Base-by-base conservation (phyloP, 179 eudicot species). In the Spergularia azorica region DNA sequence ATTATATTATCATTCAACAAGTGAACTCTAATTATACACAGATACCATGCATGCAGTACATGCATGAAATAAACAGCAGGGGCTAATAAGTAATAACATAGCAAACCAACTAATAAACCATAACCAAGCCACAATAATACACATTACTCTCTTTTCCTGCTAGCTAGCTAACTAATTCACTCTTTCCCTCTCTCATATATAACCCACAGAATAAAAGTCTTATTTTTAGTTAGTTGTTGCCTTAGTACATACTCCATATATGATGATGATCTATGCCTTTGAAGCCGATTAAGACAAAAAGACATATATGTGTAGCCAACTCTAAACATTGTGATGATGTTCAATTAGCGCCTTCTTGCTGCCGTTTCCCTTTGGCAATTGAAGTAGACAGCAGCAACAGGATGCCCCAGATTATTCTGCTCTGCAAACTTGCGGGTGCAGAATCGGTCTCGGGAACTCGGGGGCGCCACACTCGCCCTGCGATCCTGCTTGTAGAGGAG, bases 361-460 rank as follows among this genome's bases (percentile, higher is more conserved):
- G 98, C 98, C 13, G 98, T 93, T 72, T 93, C 97, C 13, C 98
- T 82, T 77, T 94, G 98, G 2, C 86, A 87, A 64, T 92, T 94
- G 86, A 90, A 94, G 84, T 84, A 94, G 79, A 84, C 83, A 41
- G 92, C 93, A 64, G 97, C 93, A 46, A 94, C 98, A 39, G 98
- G 98, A 0, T 79, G 84, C 62, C 90, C 95, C 3, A 94, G 90
- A 15, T 86, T 86, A 66, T 94, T 89, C 21, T 85, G 80, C 7
- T 78, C 84, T 0, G 95, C 92, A 11, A 94, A 94, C 39, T 68
- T 76, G 14, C 98, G 84, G 2, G 91, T 86, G 82, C 71, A 81
- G 93, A 94, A 94, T 57, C 79, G 75, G 48, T 94, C 94, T 55
- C 98, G 84, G 10, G 90, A 86, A 5, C 84, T 70, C 39, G 87